Evolutionary conservation across 2,329 filamentous ascomycete genomes (phyloP).

Genomic region (Cordyceps cateniannulata): DNA sequence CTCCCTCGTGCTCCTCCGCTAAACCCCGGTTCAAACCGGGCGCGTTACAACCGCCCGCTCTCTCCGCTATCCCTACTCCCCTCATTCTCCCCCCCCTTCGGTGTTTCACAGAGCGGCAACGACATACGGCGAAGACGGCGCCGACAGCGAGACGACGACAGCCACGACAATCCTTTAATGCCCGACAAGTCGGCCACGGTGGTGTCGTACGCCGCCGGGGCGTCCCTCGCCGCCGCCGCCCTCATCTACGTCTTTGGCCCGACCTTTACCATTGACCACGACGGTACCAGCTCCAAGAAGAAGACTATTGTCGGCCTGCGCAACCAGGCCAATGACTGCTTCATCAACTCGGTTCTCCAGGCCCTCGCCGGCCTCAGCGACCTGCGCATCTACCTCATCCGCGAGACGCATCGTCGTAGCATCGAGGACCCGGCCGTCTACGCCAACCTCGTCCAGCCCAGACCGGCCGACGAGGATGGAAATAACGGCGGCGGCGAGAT

Average conservation of each 20-base stretch:
- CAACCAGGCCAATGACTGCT: conserved; percentile 93
- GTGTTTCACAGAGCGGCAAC: conserved; percentile 11
- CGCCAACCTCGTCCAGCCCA: conserved; percentile 48
- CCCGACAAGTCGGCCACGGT: conserved; percentile 32
- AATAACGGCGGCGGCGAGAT: conserved; percentile 25
- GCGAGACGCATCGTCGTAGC: conserved; percentile 77
- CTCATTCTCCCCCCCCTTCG: background rate
- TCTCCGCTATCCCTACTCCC: background rate
- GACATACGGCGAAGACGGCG: background rate
- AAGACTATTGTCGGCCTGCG: conserved; percentile 82
- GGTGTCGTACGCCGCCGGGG: conserved; percentile 89
- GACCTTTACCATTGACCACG: conserved; percentile 90
- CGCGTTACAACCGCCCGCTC: background rate
- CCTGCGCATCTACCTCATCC: conserved; percentile 83
- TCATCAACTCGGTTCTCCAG: conserved; percentile 95
- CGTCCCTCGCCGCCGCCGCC: conserved; percentile 88
- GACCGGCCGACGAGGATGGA: conserved; percentile 21
- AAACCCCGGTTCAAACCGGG: conserved; percentile 8
- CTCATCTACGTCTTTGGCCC: conserved; percentile 96
- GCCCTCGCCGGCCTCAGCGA: conserved; percentile 86
- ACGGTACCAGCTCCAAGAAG: conserved; percentile 61
- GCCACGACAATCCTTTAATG: conserved; percentile 21
- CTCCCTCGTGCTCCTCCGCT: background rate
- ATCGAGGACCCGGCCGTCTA: conserved; percentile 77
- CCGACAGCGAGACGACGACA: background rate